Base-by-base conservation (phyloP, 306 rosid species). In the Vigna hirtella region DNA sequence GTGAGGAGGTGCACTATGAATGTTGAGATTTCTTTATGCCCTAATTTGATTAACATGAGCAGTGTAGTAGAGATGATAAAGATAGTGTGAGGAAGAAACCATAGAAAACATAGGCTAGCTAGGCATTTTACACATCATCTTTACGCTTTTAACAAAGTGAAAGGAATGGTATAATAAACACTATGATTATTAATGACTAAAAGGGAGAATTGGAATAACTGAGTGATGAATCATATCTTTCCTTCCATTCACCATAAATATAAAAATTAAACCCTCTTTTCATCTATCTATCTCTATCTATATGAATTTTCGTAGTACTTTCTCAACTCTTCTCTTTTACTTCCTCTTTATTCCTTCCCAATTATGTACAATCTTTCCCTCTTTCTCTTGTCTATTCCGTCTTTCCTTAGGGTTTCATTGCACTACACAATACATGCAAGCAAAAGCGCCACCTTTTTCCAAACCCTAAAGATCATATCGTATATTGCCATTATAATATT, bases 331-430 rank as follows among this genome's bases (percentile, higher is more conserved):
- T 11, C 69, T 72, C 50, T 67, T 80, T 79, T 18, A 48, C 52
- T 61, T 24, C 78, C 72, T 61, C 43, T 36, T 77, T 65, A 36
- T 78, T 59, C 53, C 66, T 68, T 47, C 72, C 6, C 62, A 70
- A 59, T 53, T 20, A 73, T 77, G 69, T 51, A 58, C 63, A 20
- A 83, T 61, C 85, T 84, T 82, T 86, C 77, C 66, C 73, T 69
- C 59, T 67, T 52, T 70, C 56, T 17, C 4, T 10, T 72, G 66
- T 77, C 82, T 1, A 53, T 45, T 65, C 62, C 80, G 58, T 77
- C 72, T 55, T 81, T 71, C 67, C 38, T 22, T 32, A 14, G 11
- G 53, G n/a, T 51, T 43, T 63, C 38, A 30, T 40, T 63, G 24
- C 64, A 24, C 30, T 18, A 24, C 30, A 62, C 59, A 55, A 56